Base-by-base conservation (phyloP, 1,139 yeast species). In the Pichia sp. region DNA sequence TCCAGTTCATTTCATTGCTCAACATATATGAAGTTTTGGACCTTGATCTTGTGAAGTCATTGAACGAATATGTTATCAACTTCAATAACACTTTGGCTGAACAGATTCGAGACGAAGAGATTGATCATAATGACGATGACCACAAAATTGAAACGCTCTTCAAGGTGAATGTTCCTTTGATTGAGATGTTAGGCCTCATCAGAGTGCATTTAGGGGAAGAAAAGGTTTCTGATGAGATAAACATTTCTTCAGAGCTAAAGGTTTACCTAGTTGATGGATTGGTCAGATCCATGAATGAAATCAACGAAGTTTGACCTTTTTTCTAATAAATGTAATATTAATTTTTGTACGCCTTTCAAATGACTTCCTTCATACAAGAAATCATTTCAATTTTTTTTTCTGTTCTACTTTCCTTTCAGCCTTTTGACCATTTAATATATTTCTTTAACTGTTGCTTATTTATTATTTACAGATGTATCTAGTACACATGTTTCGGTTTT, bases 171-270 rank as follows among this genome's bases (percentile, higher is more conserved):
- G 59, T 58, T 57, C 64, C 63, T 43, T 47, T 67, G 26, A 47
- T 64, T 23, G 62, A 66, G 42, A 62, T 65, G 8, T 52, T 64
- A 23, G 67, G 63, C 30, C 61, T 64, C 46, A 58, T 66, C 65
- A 59, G 41, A 15, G n/a, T 36, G n/a, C 64, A 62, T 53, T 58
- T 63, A 15, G 68, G 68, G 8, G 61, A 62, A 49, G 54, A 56
- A 11, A 50, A 52, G 32, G 57, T 51, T 34, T 51, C 53, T 30
- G 43, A 54, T 5, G 54, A 51, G 3, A 26, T 54, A 4, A 6
- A 36, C 8, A n/a, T 36, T 36, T n/a, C 41, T 15, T 36, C 55
- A 8, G 57, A 54, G n/a, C 26, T 61, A 45, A 63, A 61, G 36
- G 60, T 62, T 46, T 57, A 54, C 31, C 45, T 65, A 49, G 58